Conservation (phyloP, 306 rosid species). For the Begonia peltatifolia region DNA sequence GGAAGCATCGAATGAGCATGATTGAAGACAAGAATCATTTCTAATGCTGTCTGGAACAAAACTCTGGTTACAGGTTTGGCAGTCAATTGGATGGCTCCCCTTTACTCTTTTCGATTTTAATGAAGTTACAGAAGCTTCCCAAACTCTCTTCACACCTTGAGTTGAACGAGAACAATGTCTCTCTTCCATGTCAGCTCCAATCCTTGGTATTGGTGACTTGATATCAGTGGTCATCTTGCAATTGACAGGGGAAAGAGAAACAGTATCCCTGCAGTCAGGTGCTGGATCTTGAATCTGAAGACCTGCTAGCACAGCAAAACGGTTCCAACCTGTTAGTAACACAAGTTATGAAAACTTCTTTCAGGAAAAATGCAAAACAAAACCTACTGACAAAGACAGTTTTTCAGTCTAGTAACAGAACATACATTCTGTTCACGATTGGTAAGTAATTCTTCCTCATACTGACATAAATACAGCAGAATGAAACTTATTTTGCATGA, state of each 20-base stretch:
- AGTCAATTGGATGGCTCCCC: conserved; percentile 49
- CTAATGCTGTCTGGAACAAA: conserved; percentile 21
- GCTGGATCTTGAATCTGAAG: conserved; percentile 15
- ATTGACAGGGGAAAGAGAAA: conserved; percentile 20
- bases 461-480: too few species aligned
- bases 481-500: too few species aligned
- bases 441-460: too few species aligned
- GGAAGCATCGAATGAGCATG: conserved; percentile 21
- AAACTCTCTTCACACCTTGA: conserved; percentile 41
- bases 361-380: neutral
- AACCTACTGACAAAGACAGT: too few species aligned
- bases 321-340: neutral
- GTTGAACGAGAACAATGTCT: conserved; percentile 31
- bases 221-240: conserved; percentile 13
- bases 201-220: conserved; percentile 20
- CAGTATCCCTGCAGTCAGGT: conserved; percentile 12
- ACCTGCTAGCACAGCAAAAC: conserved; percentile 16
- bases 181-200: conserved; percentile 19
- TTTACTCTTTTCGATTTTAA: conserved; percentile 82
- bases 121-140: conserved; percentile 81
- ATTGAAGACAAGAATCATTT: conserved; percentile 22
- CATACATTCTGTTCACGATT: too few species aligned
- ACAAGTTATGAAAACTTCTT: neutral
- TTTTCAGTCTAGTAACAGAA: too few species aligned
- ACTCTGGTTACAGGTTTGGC: conserved; percentile 24